Conservation (phyloP, 352 stramenopile genomes). For the Phytopythium montanum region DNA sequence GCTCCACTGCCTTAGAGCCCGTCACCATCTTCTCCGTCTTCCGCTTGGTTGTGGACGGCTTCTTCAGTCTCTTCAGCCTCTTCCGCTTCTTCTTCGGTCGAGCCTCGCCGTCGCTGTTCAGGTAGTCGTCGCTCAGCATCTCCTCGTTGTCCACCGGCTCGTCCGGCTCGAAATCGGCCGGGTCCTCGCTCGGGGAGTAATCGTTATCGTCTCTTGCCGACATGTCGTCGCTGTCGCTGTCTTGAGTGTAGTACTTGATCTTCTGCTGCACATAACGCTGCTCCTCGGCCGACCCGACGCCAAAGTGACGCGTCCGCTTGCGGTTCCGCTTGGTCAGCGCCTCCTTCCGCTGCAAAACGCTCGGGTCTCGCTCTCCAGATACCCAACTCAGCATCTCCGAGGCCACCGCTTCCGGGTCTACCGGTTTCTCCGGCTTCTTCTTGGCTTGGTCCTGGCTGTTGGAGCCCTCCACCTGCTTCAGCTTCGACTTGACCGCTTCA, state of each 20-base stretch:
- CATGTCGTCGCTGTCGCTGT: constrained; percentile 29
- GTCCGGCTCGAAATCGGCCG: constrained; percentile 24
- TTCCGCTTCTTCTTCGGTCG: constrained; percentile 19
- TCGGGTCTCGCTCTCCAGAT: constrained; percentile 42
- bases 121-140: constrained; percentile 45
- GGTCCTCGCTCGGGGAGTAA: constrained; percentile 38
- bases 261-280: constrained; percentile 22
- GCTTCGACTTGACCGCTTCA: neutral
- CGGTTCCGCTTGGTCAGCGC: constrained; percentile 38
- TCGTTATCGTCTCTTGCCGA: constrained; percentile 27
- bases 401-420: constrained; percentile 18
- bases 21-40: constrained; percentile 18
- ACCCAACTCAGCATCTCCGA: constrained; percentile 63
- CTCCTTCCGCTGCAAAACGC: constrained; percentile 57
- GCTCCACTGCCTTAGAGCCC: neutral
- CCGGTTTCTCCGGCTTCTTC: neutral
- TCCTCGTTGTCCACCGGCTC: constrained; percentile 28
- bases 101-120: constrained; percentile 29
- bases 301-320: constrained; percentile 29
- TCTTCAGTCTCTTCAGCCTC: constrained; percentile 19
- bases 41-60: constrained; percentile 15
- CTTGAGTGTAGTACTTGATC: constrained; percentile 37
- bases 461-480: no score
- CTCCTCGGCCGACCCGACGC: constrained; percentile 38
- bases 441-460: neutral